Conservation (phyloP, 768 basidiomycete genomes). For the Crucibulum laeve region DNA sequence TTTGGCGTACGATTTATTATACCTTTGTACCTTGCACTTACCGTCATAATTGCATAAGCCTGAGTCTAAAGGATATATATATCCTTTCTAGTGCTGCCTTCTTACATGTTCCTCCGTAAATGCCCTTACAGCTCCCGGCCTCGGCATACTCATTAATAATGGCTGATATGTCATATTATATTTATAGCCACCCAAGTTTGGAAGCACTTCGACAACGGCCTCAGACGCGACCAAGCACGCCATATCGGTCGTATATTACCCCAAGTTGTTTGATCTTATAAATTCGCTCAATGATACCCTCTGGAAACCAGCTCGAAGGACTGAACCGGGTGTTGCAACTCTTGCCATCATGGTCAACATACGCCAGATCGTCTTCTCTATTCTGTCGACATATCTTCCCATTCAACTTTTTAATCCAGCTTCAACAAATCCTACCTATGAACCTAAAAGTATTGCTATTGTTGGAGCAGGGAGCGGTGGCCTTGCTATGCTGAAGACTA, state of each 20-base stretch:
- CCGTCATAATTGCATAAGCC: too few species aligned
- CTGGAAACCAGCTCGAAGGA: too few species aligned
- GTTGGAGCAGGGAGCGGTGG: slow-evolving; percentile 58
- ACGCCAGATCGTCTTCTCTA: slow-evolving; percentile 15
- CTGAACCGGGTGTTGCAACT: neutral
- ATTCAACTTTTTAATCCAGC: slow-evolving; percentile 6
- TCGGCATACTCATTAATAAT: too few species aligned
- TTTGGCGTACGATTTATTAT: slow-evolving; percentile 12
- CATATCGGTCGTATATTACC: slow-evolving; percentile 14
- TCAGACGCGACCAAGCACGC: slow-evolving; percentile 14
- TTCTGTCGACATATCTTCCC: slow-evolving; percentile 8
- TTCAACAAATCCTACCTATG: slow-evolving; percentile 4
- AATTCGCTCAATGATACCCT: too few species aligned
- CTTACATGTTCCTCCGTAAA: too few species aligned
- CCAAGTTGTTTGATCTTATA: neutral
- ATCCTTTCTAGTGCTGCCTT: too few species aligned
- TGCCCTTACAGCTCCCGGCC: too few species aligned
- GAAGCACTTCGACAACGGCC: neutral
- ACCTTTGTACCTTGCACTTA: too few species aligned
- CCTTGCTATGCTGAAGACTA: slow-evolving; percentile 45
- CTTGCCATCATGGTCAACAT: slow-evolving; percentile 19
- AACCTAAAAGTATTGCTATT: slow-evolving; percentile 46
- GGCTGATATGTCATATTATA: neutral
- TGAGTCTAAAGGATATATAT: too few species aligned
- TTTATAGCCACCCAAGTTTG: neutral